Conservation (phyloP, 2,329 filamentous ascomycete species). For the Paecilomyces dactylethromorphus region DNA sequence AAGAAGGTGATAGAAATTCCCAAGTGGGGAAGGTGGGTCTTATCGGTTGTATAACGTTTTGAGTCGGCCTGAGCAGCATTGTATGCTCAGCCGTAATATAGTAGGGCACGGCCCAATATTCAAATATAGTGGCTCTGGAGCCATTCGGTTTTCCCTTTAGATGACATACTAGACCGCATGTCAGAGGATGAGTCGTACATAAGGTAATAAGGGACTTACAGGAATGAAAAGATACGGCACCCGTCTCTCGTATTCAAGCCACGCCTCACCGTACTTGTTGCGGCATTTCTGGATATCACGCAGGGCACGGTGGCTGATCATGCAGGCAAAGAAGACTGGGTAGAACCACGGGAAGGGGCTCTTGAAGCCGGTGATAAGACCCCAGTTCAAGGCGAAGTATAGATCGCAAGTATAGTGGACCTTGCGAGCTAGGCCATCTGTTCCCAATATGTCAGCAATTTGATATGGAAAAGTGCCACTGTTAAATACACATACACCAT, state of each 20-base stretch:
- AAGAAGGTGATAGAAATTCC: neutral
- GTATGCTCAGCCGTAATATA: neutral
- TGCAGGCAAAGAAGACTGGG: conserved; percentile 68
- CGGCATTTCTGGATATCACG: conserved; percentile 71
- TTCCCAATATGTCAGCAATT: conserved; percentile 11
- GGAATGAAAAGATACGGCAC: conserved; percentile 85
- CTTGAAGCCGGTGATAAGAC: conserved; percentile 70
- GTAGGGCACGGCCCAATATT: neutral
- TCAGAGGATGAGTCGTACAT: neutral
- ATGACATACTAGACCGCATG: neutral
- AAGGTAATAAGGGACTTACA: conserved; percentile 29
- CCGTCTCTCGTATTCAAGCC: conserved; percentile 71
- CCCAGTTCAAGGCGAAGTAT: conserved; percentile 73
- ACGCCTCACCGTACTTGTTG: conserved; percentile 73
- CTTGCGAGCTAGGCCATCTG: conserved; percentile 67
- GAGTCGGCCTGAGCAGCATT: neutral
- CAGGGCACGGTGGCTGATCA: conserved; percentile 72
- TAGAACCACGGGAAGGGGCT: conserved; percentile 90
- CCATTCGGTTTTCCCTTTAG: neutral
- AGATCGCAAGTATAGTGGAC: conserved; percentile 76
- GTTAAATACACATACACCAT: conserved; percentile 56
- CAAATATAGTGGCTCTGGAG: neutral
- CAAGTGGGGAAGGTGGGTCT: neutral
- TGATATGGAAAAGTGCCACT: neutral
- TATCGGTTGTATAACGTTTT: neutral